Percentiles rank a stretch among this genome's conserved stretches.
Evolutionary conservation across 108 stramenopile species (phyloP).

Genomic region (Discostella pseudostelligera): DNA sequence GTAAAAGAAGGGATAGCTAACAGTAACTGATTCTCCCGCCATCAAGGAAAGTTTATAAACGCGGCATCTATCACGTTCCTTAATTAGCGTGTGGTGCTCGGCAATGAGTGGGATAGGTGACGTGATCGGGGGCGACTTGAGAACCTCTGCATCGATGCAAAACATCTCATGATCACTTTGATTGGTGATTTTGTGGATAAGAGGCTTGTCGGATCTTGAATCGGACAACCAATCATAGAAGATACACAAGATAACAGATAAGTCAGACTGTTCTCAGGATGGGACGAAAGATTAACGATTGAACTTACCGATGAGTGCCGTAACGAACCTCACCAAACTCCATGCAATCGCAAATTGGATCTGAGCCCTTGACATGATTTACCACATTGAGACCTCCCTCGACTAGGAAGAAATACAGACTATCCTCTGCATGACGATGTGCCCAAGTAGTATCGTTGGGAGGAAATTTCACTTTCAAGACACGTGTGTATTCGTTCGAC

Average conservation of each 20-base stretch:
- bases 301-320: slow-evolving; percentile 42
- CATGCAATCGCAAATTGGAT: slow-evolving; percentile 57
- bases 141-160: slow-evolving; percentile 71
- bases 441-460: slow-evolving; percentile 58
- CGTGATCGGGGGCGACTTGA: slow-evolving; percentile 58
- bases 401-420: slow-evolving; percentile 63
- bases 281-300: slow-evolving; percentile 11
- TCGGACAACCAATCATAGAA: slow-evolving; percentile 1
- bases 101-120: slow-evolving; percentile 43
- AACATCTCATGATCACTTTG: slow-evolving; percentile 43
- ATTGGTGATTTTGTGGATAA: slow-evolving; percentile 71
- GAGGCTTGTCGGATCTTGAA: slow-evolving; percentile 51
- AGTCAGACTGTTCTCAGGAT: too few relatives aligned
- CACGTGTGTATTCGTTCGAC: slow-evolving; percentile 62
- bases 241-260: too few relatives aligned
- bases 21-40: slow-evolving; percentile 52
- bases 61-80: slow-evolving; percentile 54
- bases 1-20: slow-evolving; percentile 73
- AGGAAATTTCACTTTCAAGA: slow-evolving; percentile 53
- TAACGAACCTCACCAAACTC: slow-evolving; percentile 64
- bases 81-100: slow-evolving; percentile 54
- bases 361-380: slow-evolving; percentile 65
- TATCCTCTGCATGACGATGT: slow-evolving; percentile 70
- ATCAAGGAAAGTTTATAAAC: slow-evolving; percentile 60
- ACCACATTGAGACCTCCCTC: slow-evolving; percentile 56